Evolutionary conservation across 2,329 filamentous ascomycete genomes (phyloP), one percentile per base, ranked within the genome.

Genomic region (Pyrenochaeta sp.): DNA sequence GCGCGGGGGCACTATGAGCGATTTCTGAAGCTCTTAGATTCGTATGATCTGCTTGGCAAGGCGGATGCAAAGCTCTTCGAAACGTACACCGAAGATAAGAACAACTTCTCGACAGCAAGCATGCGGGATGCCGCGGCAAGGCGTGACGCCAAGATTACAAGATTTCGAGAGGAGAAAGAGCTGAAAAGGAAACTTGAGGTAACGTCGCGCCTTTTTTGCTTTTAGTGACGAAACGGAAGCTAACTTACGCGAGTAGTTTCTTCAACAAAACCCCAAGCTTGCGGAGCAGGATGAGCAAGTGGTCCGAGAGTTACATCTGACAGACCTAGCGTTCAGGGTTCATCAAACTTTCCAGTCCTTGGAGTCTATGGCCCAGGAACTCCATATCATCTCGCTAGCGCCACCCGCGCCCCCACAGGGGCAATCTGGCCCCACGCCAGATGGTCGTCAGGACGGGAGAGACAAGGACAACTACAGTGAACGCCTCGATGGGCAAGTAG

Each of bases 261-360:
- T 88, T 15, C 79, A 81, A 35, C 79, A 83, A 56, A 86, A 90
- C 54, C 83, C 86, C 40, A 80, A 78, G 33, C 79, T 84, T 9
- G 77, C 87, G 11, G 86, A 89, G 55, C 87, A 88, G 40, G 95
- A 98, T 67, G 95, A 99, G 51, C 90, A 93, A 64, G 83, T 89
- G n/a, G 84, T 92, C 12, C 87, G 95, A 43, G 84, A 90, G 57
- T 81, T 96, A 27, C 87, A 96, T 68, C 80, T 97, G 23, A 87
- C 92, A 1, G 87, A 91, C 63, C 79, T 97, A 37, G 81, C 85
- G 15, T 87, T 92, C 59, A 86, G 84, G 67, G 85, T 88, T 2
- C 91, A 97, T 75, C 86, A 90, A 71, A 83, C 92, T 4, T 96
- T 98, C 67, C 90, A 95, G 71, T 85, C 88, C 0, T 84, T 99